Evolutionary conservation across 768 basidiomycete genomes (phyloP).

Genomic region (Mrakia blollopis): DNA sequence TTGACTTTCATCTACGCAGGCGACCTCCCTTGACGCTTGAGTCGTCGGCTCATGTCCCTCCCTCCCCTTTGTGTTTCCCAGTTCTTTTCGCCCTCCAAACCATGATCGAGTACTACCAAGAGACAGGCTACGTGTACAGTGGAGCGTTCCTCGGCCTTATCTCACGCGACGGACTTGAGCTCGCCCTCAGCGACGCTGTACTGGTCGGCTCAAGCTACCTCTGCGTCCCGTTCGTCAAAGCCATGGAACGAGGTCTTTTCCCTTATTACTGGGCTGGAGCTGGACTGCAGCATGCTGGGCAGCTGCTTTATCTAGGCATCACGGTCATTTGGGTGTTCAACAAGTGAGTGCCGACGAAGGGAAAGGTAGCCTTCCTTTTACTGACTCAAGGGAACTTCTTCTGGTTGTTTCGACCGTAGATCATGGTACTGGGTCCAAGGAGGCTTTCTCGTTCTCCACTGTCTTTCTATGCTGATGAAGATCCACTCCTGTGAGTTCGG

Average conservation of each 20-base stretch:
- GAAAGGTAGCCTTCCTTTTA: neutral
- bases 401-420: neutral
- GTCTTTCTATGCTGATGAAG: conserved; percentile 81
- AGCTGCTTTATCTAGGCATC: conserved; percentile 64
- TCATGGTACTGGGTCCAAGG: conserved; percentile 37
- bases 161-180: conserved; percentile 72
- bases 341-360: conserved; percentile 49
- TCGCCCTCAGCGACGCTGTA: conserved; percentile 76
- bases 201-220: conserved; percentile 67
- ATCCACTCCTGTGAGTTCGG: conserved; percentile 72
- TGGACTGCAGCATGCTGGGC: conserved; percentile 75
- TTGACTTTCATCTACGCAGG: neutral
- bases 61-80: neutral
- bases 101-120: conserved; percentile 52
- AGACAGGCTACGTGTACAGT: conserved; percentile 70
- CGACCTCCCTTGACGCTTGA: neutral
- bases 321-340: conserved; percentile 89
- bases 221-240: conserved; percentile 79
- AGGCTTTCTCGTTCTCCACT: conserved; percentile 44
- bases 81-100: conserved; percentile 71
- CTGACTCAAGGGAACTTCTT: neutral
- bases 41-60: conserved; percentile 51
- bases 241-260: conserved; percentile 71
- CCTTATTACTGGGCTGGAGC: conserved; percentile 68
- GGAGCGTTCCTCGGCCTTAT: conserved; percentile 79